phyloP scores from a whole-genome alignment of 2,329 filamentous ascomycete species.

The Fusarium decemcellulare region DNA sequence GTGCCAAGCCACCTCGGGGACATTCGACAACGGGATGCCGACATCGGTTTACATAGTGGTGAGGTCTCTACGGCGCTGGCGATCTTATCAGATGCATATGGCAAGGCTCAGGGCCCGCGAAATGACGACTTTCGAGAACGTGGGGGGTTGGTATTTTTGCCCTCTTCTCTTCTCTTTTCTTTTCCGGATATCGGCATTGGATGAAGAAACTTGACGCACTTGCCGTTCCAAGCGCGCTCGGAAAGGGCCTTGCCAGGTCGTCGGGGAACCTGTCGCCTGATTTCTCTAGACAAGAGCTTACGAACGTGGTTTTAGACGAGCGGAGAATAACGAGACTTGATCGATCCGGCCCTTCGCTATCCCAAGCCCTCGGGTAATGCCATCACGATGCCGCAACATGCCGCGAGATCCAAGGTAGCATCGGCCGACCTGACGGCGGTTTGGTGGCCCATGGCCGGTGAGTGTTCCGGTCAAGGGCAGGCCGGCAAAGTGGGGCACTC shows the following conservation, averaged over 20 bases:
- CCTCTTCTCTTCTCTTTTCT: background rate
- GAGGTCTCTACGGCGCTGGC: background rate
- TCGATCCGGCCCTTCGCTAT: background rate
- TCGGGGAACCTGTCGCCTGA: background rate
- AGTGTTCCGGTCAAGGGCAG: slow-evolving; percentile 1
- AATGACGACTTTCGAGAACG: background rate
- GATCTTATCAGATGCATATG: slow-evolving; percentile 22
- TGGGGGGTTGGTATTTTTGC: background rate
- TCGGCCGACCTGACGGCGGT: slow-evolving; percentile 3
- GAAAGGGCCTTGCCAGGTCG: background rate
- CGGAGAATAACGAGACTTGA: background rate
- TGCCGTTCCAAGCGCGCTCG: background rate
- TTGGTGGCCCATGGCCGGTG: slow-evolving; percentile 10
- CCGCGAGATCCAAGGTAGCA: slow-evolving; percentile 22
- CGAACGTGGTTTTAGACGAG: background rate
- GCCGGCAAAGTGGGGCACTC: slow-evolving; percentile 17
- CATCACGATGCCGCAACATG: slow-evolving; percentile 7
- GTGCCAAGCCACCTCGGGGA: slow-evolving; percentile 11
- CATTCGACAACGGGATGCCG: slow-evolving; percentile 14
- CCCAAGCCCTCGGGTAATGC: slow-evolving; percentile 4
- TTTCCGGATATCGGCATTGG: background rate
- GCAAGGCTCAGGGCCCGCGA: background rate
- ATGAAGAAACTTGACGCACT: background rate
- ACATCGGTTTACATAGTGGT: slow-evolving; percentile 16
- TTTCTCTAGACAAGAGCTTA: background rate